Conservation (phyloP, 108 stramenopile species). For the Skeletonema grethae region DNA sequence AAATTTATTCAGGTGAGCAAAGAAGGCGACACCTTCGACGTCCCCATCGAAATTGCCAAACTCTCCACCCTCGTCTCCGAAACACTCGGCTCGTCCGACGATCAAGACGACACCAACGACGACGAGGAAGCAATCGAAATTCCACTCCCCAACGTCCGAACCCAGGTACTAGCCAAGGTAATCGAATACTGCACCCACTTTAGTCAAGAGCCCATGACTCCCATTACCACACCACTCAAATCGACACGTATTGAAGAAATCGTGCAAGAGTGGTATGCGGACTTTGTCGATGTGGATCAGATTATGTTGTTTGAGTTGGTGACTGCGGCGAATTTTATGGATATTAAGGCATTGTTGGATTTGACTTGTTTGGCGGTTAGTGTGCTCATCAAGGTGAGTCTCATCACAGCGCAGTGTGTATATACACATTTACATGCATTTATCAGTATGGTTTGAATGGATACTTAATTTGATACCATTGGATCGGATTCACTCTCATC, state of each 20-base stretch:
- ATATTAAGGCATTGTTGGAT: constrained; percentile 82
- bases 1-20: constrained; percentile 68
- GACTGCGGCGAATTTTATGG: constrained; percentile 85
- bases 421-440: no score
- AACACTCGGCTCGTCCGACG: constrained; percentile 89
- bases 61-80: constrained; percentile 91
- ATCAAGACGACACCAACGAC: constrained; percentile 73
- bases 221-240: constrained; percentile 97
- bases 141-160: constrained; percentile 96
- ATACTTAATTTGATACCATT: constrained; percentile 48
- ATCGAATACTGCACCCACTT: constrained; percentile 96
- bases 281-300: constrained; percentile 84
- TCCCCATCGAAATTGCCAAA: constrained; percentile 89
- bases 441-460: neutral
- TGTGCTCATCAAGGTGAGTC: constrained; percentile 48
- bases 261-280: constrained; percentile 98
- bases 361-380: constrained; percentile 62
- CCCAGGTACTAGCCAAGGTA: constrained; percentile 92
- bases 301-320: constrained; percentile 75
- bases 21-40: constrained; percentile 92
- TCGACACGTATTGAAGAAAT: constrained; percentile 90
- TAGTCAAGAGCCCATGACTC: constrained; percentile 75
- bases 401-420: no score
- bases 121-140: constrained; percentile 86
- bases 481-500: constrained; percentile 18